These are phyloP conservation scores for Lenzites betulinus DNA, from an alignment of 768 basidiomycete genomes.

Conservation along the genomic window DNA sequence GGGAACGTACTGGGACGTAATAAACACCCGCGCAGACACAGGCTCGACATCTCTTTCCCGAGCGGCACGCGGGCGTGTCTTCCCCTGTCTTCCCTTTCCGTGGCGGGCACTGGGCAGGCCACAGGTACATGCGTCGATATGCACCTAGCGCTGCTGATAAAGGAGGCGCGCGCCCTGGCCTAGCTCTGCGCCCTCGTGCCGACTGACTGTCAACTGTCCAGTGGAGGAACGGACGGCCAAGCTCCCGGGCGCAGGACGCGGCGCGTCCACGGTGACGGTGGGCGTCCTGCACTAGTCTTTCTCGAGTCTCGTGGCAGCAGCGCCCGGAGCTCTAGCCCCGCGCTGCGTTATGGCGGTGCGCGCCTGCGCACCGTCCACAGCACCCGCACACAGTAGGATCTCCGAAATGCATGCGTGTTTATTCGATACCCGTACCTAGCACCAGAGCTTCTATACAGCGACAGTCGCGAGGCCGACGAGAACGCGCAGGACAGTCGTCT, in stretches of 20 bases:
- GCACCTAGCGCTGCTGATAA: background rate
- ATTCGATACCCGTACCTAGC: too few relatives aligned
- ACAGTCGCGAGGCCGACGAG: background rate
- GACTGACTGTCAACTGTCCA: background rate
- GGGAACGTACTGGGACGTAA: background rate
- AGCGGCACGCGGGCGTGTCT: background rate
- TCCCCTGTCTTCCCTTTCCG: background rate
- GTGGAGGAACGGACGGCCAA: too few relatives aligned
- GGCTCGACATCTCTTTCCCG: background rate
- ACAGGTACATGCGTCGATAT: background rate
- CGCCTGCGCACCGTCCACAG: too few relatives aligned
- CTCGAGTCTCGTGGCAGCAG: background rate
- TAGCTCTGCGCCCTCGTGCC: background rate
- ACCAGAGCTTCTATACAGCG: background rate
- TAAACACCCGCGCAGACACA: background rate
- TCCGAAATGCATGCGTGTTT: too few relatives aligned
- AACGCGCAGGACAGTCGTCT: too few relatives aligned
- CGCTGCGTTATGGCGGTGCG: too few relatives aligned
- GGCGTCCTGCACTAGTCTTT: too few relatives aligned
- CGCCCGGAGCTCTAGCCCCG: too few relatives aligned
- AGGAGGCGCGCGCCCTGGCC: background rate
- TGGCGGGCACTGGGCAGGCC: background rate
- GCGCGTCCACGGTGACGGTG: too few relatives aligned
- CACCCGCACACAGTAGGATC: too few relatives aligned
- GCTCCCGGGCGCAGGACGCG: too few relatives aligned